phyloP scores from a whole-genome alignment of 2,329 filamentous ascomycete species.

The Exophiala oligosperma region DNA sequence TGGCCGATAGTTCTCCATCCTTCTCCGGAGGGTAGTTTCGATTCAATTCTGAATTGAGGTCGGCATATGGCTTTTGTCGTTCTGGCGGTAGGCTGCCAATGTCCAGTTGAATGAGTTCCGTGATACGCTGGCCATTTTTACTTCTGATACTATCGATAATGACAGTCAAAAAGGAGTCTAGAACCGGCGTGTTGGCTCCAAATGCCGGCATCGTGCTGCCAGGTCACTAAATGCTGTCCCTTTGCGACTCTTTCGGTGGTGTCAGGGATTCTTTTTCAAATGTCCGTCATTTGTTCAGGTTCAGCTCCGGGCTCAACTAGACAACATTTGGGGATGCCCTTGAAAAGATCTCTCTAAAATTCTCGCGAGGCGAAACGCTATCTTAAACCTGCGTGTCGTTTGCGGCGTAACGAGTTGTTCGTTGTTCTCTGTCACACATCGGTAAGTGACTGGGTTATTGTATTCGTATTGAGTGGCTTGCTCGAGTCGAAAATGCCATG shows the following conservation, averaged over 20 bases:
- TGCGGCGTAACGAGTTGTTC: too few species aligned
- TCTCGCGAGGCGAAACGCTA: too few species aligned
- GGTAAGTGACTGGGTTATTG: too few species aligned
- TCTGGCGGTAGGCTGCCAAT: constrained; percentile 25
- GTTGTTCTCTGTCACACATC: too few species aligned
- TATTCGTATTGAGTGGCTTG: too few species aligned
- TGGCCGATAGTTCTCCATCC: constrained; percentile 20
- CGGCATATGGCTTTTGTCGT: constrained; percentile 25
- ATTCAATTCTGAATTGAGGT: constrained; percentile 28
- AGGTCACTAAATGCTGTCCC: not conserved
- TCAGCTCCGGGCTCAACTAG: too few species aligned
- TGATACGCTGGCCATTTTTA: constrained; percentile 26
- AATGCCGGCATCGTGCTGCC: constrained; percentile 15
- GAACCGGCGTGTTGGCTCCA: constrained; percentile 9
- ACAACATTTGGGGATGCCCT: too few species aligned
- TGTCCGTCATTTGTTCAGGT: not conserved
- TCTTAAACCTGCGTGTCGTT: too few species aligned
- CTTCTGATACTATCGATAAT: constrained; percentile 21
- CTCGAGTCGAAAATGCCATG: too few species aligned
- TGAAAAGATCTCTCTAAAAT: too few species aligned
- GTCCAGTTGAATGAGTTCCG: constrained; percentile 28
- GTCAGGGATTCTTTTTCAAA: not conserved
- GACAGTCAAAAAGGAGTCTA: constrained; percentile 26
- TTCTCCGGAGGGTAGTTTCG: constrained; percentile 20
- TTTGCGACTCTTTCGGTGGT: not conserved